Evolutionary conservation across 331 rosid genomes (phyloP).

Genomic region (Cydonia oblonga): DNA sequence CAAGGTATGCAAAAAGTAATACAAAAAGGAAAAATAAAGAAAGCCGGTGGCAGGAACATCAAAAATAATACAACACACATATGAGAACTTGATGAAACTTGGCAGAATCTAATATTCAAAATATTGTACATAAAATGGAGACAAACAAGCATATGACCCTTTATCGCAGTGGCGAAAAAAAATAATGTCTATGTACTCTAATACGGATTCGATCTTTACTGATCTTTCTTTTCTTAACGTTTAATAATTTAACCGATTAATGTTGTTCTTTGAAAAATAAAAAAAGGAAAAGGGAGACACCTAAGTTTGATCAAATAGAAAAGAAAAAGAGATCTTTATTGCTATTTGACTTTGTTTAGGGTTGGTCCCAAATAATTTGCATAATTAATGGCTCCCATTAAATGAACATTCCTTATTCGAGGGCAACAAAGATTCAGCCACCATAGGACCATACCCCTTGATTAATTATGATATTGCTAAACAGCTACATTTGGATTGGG

Average conservation of each 20-base stretch:
- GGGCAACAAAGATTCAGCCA: slow-evolving; percentile 15
- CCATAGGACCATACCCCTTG: neutral
- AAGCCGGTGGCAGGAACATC: neutral
- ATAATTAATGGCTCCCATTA: neutral
- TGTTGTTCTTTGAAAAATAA: no score
- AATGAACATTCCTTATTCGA: neutral
- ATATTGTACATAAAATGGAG: neutral
- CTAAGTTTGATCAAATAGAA: neutral
- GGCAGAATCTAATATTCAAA: neutral
- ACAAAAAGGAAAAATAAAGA: neutral
- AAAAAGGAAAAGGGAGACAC: no score
- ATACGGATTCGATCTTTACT: no score
- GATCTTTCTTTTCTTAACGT: no score
- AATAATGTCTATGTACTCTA: no score
- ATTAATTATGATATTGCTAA: neutral
- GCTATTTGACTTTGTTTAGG: neutral
- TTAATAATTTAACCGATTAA: no score
- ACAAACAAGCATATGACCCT: neutral
- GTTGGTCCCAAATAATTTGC: neutral
- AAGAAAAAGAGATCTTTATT: neutral
- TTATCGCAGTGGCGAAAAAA: no score
- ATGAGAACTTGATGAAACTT: neutral
- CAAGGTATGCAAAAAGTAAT: no score
- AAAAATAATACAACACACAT: neutral
- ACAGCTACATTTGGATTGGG: neutral